These are phyloP conservation scores for Eruca vesicaria DNA, from an alignment of 441 rosid species.

Conservation along the genomic window DNA sequence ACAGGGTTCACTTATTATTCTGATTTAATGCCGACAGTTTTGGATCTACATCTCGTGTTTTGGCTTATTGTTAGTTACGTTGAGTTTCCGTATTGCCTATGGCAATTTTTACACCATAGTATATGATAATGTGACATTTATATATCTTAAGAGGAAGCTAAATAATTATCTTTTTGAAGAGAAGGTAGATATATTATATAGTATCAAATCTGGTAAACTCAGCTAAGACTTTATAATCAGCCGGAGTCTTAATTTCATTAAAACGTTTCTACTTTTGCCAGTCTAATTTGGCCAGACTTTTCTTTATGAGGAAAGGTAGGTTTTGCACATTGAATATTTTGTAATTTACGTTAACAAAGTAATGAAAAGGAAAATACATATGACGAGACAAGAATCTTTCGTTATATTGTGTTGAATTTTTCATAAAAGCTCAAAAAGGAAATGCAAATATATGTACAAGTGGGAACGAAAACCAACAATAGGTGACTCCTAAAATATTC, in stretches of 20 bases:
- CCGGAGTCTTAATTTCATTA: neutral
- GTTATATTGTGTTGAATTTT: slow-evolving; percentile 2
- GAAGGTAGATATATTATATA: neutral
- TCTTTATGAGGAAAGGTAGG: neutral
- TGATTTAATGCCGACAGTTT: slow-evolving; percentile 22
- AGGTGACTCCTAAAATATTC: neutral
- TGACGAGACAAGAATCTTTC: slow-evolving; percentile 23
- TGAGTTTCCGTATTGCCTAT: neutral
- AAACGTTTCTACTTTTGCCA: neutral
- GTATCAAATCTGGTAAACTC: neutral
- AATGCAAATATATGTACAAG: neutral
- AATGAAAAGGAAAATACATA: neutral
- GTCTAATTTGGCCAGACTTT: neutral
- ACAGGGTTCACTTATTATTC: slow-evolving; percentile 27
- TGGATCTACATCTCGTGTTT: slow-evolving; percentile 28
- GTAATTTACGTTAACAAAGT: neutral
- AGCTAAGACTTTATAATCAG: neutral
- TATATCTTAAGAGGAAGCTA: neutral
- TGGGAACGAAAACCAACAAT: slow-evolving; percentile 1
- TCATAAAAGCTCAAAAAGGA: neutral
- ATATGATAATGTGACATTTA: neutral
- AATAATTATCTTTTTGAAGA: neutral
- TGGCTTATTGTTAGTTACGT: neutral
- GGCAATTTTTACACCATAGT: neutral
- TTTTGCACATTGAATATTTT: neutral